Evolutionary conservation across 257 asterid genomes (phyloP).

Genomic region (Perilla frutescens): DNA sequence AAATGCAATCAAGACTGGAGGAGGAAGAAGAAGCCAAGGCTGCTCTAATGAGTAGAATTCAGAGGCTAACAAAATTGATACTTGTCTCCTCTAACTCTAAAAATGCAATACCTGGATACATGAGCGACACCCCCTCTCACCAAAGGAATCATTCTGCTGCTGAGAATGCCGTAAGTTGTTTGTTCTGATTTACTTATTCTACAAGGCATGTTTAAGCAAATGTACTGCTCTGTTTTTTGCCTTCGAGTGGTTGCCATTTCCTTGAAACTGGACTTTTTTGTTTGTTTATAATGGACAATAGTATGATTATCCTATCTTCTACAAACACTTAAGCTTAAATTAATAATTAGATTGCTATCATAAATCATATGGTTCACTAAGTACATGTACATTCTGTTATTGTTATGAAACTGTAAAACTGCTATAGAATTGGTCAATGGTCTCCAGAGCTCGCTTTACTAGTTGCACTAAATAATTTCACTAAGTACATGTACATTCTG

Average conservation of each 20-base stretch:
- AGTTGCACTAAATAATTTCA: constrained; percentile 7
- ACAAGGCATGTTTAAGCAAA: constrained; percentile 27
- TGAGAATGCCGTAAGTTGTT: constrained; percentile 69
- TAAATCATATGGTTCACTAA: background rate
- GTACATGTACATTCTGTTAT: background rate
- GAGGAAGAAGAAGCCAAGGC: constrained; percentile 99
- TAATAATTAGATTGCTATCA: background rate
- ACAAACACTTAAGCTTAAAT: background rate
- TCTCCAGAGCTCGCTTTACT: constrained; percentile 23
- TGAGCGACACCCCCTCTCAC: constrained; percentile 58
- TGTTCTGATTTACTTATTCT: constrained; percentile 32
- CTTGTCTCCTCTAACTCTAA: constrained; percentile 99
- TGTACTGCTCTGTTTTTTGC: constrained; percentile 15
- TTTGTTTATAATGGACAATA: background rate
- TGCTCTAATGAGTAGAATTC: constrained; percentile 97
- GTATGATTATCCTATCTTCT: background rate
- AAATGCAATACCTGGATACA: constrained; percentile 72
- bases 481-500: background rate
- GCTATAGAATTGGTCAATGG: background rate
- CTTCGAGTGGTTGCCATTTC: constrained; percentile 9
- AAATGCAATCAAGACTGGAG: constrained; percentile 97
- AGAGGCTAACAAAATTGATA: constrained; percentile 90
- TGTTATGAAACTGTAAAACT: background rate
- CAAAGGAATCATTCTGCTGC: constrained; percentile 60
- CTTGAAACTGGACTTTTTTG: constrained; percentile 19